These are phyloP conservation scores for Ceratobasidium sp. DNA, from an alignment of 1,284 basidiomycete species.

Conservation along the genomic window DNA sequence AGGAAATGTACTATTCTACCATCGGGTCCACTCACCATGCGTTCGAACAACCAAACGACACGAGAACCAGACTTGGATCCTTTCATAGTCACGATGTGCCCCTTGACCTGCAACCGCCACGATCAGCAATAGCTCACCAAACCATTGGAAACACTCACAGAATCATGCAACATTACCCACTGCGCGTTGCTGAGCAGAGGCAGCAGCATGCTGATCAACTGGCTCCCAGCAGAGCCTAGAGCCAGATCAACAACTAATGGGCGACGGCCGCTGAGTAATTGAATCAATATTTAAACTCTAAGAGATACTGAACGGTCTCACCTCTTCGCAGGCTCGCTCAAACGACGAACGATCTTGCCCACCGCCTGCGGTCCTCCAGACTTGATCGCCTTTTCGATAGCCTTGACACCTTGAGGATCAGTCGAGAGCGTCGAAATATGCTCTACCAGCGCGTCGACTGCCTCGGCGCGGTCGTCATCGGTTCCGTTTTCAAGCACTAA, in stretches of 20 bases:
- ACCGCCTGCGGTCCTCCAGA: conserved; percentile 75
- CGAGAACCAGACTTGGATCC: conserved; percentile 88
- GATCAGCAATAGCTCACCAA: background rate
- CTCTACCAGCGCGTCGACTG: conserved; percentile 74
- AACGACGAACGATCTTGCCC: conserved; percentile 74
- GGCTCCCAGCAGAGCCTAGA: conserved; percentile 81
- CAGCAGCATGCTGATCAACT: conserved; percentile 79
- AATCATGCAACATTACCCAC: conserved; percentile 77
- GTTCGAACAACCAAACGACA: conserved; percentile 80
- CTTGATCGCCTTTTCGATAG: conserved; percentile 82
- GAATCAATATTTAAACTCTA: background rate
- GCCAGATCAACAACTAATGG: conserved; percentile 85
- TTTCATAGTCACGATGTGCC: conserved; percentile 83
- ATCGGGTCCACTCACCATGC: conserved; percentile 60
- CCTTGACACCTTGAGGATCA: conserved; percentile 83
- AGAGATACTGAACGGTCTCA: conserved; percentile 53
- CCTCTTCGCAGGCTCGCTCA: conserved; percentile 85
- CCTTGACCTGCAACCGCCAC: conserved; percentile 63
- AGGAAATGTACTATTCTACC: conserved; percentile 7
- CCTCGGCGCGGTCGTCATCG: conserved; percentile 72
- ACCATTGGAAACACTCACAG: conserved; percentile 53
- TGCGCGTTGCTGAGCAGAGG: conserved; percentile 85
- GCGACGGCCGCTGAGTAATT: conserved; percentile 67
- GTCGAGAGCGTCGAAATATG: conserved; percentile 79
- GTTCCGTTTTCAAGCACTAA: conserved; percentile 83